Base-by-base conservation (phyloP, 2,329 filamentous ascomycete genomes). In the Colletotrichum orbiculare region DNA sequence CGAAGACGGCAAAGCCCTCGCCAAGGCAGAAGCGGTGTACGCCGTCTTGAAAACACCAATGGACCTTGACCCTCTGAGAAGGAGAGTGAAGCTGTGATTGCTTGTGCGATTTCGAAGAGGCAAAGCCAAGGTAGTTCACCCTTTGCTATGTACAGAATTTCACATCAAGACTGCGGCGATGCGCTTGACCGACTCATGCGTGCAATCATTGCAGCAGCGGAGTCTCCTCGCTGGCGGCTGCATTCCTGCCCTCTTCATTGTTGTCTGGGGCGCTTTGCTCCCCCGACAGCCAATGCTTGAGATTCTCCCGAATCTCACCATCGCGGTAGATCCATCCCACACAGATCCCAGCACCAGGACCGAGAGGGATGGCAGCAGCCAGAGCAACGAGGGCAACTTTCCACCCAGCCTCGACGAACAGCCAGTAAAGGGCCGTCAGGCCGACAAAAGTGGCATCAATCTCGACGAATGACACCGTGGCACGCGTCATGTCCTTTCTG, bases 381-480 rank as follows among this genome's bases (percentile, higher is more conserved):
- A 74, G 52, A 56, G 75, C 77, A 5, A 73, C 76, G 8, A 75
- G 67, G 4, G 76, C 78, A 15, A 74, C 76, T 38, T 73, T 72
- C 78, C 80, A 80, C 15, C 83, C 83, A 0, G 80, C 79, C 71
- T 86, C 84, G 13, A 83, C 81, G 43, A 85, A 72, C 39, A 86
- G 73, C 83, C 84, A 86, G 71, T 86, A 86, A 38, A 85, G 67
- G 5, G 85, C 79, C 1, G 83, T 84, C 68, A 81, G 73, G 2
- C 73, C 75, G 48, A 84, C 75, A 66, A 81, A 84, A 33, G 78
- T 72, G 6, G 77, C 67, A 65, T 86, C 79, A 50, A 86, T 79
- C 70, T 81, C 77, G 57, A 86, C 77, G 56, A 84, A 81, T 50
- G 73, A 74, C 54, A 82, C 71, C 0, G 78, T 78, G 11, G 81